Evolutionary conservation across 192 early-diverging fungal species (phyloP), one percentile per base, ranked within the genome.

Genomic region (Gamsiella multidivaricata): DNA sequence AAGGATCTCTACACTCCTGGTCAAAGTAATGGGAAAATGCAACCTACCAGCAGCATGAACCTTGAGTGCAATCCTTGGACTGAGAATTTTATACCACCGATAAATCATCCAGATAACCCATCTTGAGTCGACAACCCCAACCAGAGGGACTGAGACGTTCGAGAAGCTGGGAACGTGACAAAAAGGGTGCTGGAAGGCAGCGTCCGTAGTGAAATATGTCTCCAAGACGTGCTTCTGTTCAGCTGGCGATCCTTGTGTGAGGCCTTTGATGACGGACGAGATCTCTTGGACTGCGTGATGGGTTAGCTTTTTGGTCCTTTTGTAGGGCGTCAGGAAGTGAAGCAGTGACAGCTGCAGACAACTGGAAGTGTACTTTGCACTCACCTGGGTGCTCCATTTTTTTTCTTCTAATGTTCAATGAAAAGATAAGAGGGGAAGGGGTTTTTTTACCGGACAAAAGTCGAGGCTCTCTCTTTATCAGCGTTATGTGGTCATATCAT

Each of bases 51-150:
- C 58, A 3, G 58, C 42, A 46, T 60, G 58, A 28, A 60, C 58
- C 15, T 46, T 42, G 46, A 60, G 20, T 10, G 15, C 28, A 46
- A 22, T 60, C 26, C 31, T 45, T 23, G 58, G 58, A 31, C 58
- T 60, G 2, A 60, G 20, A 20, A 60, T 28, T 26, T 31, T 60
- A 8, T 60, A 60, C 58, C 58, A 60, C 12, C 58, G 58, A 60
- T 60, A 60, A 43, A 60, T 60, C 58, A 60, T 60, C 58, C 58
- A 60, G 2, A 60, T 42, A 46, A 60, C 10, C 58, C 58, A 60
- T 46, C 58, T 42, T 25, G 58, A 60, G 28, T 60, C 46, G 42
- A 60, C 34, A 26, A 46, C 41, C 26, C 58, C 58, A 26, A 60
- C 0, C 4, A 46, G 0, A 31, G 58, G 42, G 25, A 60, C 28